These are phyloP conservation scores for Anisodus acutangulus DNA, from an alignment of 257 asterid species.

Conservation along the genomic window DNA sequence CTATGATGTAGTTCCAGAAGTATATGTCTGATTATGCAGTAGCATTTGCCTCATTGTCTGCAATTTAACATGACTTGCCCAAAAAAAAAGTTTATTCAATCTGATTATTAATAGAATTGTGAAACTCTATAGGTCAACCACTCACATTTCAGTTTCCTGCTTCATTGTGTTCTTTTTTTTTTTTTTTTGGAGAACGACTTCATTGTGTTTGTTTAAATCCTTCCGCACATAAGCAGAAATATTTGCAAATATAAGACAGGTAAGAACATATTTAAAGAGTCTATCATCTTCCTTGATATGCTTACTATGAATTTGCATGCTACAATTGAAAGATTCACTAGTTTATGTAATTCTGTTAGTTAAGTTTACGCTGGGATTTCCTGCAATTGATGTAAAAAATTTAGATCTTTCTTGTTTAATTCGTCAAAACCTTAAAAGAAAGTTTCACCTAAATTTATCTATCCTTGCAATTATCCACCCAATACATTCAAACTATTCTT, in stretches of 20 bases:
- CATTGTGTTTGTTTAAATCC: background rate
- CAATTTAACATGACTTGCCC: background rate
- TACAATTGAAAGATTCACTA: slow-evolving; percentile 5
- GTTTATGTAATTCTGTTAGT: background rate
- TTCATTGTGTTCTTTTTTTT: too few species aligned
- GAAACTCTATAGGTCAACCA: background rate
- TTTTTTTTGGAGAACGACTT: background rate
- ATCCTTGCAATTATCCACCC: background rate
- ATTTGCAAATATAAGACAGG: background rate
- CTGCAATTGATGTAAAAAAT: background rate
- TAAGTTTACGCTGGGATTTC: background rate
- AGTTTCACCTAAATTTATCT: background rate
- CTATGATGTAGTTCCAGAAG: slow-evolving; percentile 13
- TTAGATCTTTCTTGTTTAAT: background rate
- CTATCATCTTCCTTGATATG: slow-evolving; percentile 10
- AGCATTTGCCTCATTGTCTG: background rate
- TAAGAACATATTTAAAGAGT: background rate
- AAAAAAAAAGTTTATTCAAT: background rate
- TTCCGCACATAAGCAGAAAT: background rate
- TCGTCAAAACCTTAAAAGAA: background rate
- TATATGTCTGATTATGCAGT: background rate
- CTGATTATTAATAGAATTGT: background rate
- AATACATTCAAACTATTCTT: background rate
- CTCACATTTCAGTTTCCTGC: background rate
- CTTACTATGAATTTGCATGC: slow-evolving; percentile 4